These are phyloP conservation scores for Pterulicium gracile DNA, from an alignment of 1,284 basidiomycete genomes.

Conservation along the genomic window DNA sequence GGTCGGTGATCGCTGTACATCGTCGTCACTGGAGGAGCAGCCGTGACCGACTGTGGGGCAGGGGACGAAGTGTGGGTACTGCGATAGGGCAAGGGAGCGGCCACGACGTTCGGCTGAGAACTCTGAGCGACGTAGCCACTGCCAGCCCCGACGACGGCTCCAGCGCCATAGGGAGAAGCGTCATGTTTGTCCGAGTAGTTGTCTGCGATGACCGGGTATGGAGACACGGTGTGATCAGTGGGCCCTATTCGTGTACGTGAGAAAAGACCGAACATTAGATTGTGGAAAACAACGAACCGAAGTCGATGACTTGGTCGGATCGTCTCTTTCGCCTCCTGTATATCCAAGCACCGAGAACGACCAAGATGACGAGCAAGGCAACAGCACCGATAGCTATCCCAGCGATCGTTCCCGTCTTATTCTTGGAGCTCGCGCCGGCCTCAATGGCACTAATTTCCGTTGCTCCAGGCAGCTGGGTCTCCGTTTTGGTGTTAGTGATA, in stretches of 20 bases:
- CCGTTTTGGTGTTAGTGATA: not conserved
- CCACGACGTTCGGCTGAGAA: not conserved
- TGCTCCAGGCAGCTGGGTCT: not conserved
- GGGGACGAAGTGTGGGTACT: not conserved
- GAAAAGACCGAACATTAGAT: too few species aligned
- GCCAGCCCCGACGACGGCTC: too few species aligned
- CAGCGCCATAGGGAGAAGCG: not conserved
- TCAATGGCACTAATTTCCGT: not conserved
- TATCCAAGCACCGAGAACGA: not conserved
- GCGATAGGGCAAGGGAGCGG: not conserved
- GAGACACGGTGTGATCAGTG: too few species aligned
- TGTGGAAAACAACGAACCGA: not conserved
- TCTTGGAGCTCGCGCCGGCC: not conserved
- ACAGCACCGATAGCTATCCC: not conserved
- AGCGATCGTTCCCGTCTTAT: not conserved
- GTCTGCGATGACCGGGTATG: too few species aligned
- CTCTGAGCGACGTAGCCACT: too few species aligned
- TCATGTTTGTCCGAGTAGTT: not conserved
- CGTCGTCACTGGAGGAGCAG: not conserved
- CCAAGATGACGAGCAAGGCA: not conserved
- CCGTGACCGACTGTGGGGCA: not conserved
- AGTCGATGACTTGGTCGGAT: not conserved
- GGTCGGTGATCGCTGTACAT: constrained; percentile 1
- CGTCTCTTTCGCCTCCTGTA: constrained; percentile 1
- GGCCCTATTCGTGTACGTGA: too few species aligned